Conservation (phyloP, 1,139 yeast species). For the Hansenula sp. region DNA sequence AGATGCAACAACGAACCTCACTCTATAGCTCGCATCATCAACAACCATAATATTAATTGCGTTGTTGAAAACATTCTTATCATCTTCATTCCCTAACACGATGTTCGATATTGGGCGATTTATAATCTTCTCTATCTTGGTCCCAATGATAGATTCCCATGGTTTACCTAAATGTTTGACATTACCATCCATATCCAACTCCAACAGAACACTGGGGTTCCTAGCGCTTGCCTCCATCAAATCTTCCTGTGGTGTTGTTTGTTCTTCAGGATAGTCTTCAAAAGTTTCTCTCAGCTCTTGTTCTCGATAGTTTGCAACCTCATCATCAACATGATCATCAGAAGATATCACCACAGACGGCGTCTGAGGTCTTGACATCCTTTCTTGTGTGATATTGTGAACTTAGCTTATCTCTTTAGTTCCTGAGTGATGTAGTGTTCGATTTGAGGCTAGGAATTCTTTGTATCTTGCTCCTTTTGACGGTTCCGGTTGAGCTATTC, state of each 20-base stretch:
- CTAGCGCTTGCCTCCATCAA: slow-evolving; percentile 21
- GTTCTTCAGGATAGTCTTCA: not conserved
- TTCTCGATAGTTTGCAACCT: not conserved
- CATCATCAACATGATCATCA: too few species aligned
- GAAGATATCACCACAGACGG: too few species aligned
- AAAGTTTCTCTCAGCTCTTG: not conserved
- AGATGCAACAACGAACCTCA: slow-evolving; percentile 63
- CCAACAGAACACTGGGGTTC: slow-evolving; percentile 82
- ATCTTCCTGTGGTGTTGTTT: slow-evolving; percentile 17
- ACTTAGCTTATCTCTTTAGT: too few species aligned
- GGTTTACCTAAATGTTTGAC: slow-evolving; percentile 70
- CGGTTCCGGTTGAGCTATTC: too few species aligned
- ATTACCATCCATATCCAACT: slow-evolving; percentile 73
- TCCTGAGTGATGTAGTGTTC: too few species aligned
- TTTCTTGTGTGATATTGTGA: too few species aligned
- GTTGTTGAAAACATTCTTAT: slow-evolving; percentile 61
- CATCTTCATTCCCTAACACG: slow-evolving; percentile 65
- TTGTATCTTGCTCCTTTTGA: too few species aligned
- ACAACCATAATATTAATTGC: slow-evolving; percentile 70
- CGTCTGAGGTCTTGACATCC: not conserved
- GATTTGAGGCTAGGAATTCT: too few species aligned
- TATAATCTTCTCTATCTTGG: slow-evolving; percentile 50
- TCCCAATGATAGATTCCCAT: slow-evolving; percentile 73
- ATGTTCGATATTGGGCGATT: slow-evolving; percentile 60
- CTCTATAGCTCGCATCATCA: slow-evolving; percentile 77